A percentile compares a stretch with the other conserved stretches of the same genome.
phyloP scores from a whole-genome alignment of 768 basidiomycete genomes.

The Collybia sp. region DNA sequence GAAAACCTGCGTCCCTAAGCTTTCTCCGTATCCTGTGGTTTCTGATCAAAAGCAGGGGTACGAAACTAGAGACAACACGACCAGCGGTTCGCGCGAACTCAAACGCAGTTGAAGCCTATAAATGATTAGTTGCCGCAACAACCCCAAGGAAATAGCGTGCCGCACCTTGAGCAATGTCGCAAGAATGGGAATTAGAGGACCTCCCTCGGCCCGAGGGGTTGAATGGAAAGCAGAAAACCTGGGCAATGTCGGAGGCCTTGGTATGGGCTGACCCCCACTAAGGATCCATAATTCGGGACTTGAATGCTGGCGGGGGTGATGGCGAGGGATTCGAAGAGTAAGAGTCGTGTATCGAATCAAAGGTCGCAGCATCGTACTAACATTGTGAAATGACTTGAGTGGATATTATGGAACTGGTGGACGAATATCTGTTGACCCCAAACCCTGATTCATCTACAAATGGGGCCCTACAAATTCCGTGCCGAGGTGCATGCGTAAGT shows the following conservation, averaged over 20 bases:
- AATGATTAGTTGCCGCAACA: slow-evolving; percentile 2
- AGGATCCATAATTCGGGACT: no score
- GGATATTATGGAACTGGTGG: no score
- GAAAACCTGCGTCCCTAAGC: slow-evolving; percentile 46
- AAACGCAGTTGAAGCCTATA: slow-evolving; percentile 68
- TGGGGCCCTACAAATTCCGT: no score
- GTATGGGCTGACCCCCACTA: no score
- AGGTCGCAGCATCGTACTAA: no score
- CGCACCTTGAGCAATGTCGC: slow-evolving; percentile 60
- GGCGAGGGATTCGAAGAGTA: no score
- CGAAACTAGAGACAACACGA: slow-evolving; percentile 69
- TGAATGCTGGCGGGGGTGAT: no score
- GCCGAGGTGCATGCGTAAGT: no score
- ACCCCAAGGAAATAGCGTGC: not conserved
- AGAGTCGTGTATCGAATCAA: no score
- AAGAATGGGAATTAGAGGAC: slow-evolving; percentile 50
- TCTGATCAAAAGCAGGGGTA: slow-evolving; percentile 63
- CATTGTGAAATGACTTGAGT: no score
- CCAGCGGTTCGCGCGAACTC: slow-evolving; percentile 66
- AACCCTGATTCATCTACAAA: no score
- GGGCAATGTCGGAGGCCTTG: not conserved
- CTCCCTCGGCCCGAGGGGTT: slow-evolving; percentile 25
- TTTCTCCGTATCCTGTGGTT: slow-evolving; percentile 46
- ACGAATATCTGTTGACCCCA: no score
- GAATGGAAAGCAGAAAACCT: slow-evolving; percentile 28